A percentile compares a stretch with the other conserved stretches of the same genome.
phyloP scores from a whole-genome alignment of 2,329 filamentous ascomycete genomes.

The Ustilaginoidea virens region DNA sequence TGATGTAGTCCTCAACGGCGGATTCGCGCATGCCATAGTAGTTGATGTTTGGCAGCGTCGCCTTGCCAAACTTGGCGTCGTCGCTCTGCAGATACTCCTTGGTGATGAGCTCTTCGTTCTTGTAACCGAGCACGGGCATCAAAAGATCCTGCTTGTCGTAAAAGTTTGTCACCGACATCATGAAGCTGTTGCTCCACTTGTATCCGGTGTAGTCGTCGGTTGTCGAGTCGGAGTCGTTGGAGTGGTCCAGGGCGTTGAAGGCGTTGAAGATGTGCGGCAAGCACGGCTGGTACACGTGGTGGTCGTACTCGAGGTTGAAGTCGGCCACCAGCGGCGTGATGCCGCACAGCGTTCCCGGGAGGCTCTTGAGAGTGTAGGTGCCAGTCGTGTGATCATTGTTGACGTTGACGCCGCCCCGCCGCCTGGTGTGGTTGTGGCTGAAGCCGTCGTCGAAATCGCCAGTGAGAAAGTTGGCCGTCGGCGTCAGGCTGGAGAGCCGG shows the following conservation, averaged over 20 bases:
- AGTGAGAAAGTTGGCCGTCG: slow-evolving; percentile 17
- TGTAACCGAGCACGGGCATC: slow-evolving; percentile 16
- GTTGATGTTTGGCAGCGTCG: slow-evolving; percentile 16
- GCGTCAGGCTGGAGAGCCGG: slow-evolving; percentile 14
- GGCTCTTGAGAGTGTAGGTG: slow-evolving; percentile 28
- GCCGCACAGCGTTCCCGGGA: slow-evolving; percentile 25
- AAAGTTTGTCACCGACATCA: slow-evolving; percentile 17
- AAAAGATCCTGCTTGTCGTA: slow-evolving; percentile 19
- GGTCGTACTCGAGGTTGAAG: slow-evolving; percentile 24
- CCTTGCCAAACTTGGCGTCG: slow-evolving; percentile 14
- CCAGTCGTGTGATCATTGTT: slow-evolving; percentile 24
- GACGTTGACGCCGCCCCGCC: slow-evolving; percentile 23
- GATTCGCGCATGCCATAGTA: slow-evolving; percentile 19
- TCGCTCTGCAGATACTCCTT: slow-evolving; percentile 16
- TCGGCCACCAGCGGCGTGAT: slow-evolving; percentile 24
- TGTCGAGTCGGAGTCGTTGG: slow-evolving; percentile 1
- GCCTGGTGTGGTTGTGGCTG: slow-evolving; percentile 11
- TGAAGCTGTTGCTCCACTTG: slow-evolving; percentile 17
- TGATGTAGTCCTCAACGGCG: slow-evolving; percentile 16
- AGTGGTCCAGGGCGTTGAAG: slow-evolving; percentile 12
- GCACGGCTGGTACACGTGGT: slow-evolving; percentile 30
- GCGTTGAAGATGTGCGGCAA: slow-evolving; percentile 21
- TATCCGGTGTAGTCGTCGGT: slow-evolving; percentile 10
- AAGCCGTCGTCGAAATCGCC: slow-evolving; percentile 20
- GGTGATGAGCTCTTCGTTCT: slow-evolving; percentile 10